Evolutionary conservation across 23 red algal species (phyloP), one percentile per base, ranked within the genome.

Genomic region (Gracilaria gracilis): DNA sequence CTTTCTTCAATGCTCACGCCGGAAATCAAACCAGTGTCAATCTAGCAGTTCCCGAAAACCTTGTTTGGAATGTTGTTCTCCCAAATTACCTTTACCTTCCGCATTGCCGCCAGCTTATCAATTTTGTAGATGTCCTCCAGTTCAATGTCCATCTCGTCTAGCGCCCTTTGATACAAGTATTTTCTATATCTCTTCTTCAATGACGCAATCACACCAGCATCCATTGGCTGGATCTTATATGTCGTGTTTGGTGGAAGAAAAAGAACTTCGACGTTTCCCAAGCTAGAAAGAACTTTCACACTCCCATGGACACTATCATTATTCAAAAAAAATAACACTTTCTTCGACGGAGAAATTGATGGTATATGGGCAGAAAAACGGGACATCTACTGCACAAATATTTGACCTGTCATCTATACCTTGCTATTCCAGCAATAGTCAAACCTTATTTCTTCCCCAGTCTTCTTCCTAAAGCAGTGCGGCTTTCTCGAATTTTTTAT

Each of bases 181-280:
- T 0, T 31, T 16, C 67, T n/a, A 23, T 75, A 88, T 42, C 37
- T 21, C 20, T 54, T 29, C 67, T 77, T 88, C 55, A 88, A 53
- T 29, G 3, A 7, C 37, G 84, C 84, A 57, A 77, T 75, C 8
- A 88, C 59, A 0, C 66, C 40, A 19, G 84, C 64, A 47, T 88
- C 66, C 84, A 75, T 88, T 8, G 64, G 66, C 38, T 88, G 65
- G 24, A 88, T 54, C 70, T 76, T 88, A 29, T 67, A 88, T 21
- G 64, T 88, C 6, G 64, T 74, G 67, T 51, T 88, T 15, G 84
- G 40, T 32, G 84, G 66, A 11, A 88, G 31, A 54, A 58, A 88
- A 24, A 25, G 12, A 27, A 88, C 24, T 33, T 55, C 48, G 9
- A 77, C 65, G 50, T 74, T 75, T 20, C 7, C 11, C 9, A 88